These are phyloP conservation scores for Hericium alpestre DNA, from an alignment of 768 basidiomycete species.

Conservation along the genomic window DNA sequence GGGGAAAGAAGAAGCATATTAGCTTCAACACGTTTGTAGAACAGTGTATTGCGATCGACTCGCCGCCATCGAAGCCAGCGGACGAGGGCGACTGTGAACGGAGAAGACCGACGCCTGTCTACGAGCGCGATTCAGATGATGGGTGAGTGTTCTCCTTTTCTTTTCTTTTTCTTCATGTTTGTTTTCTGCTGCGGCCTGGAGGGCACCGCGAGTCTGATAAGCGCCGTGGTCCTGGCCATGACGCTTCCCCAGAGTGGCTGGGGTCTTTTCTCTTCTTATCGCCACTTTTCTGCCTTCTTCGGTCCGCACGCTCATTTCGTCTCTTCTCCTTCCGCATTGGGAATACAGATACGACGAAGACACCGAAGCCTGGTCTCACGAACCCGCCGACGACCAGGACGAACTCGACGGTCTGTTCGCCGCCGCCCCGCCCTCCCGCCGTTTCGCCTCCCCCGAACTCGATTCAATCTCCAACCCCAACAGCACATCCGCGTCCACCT, in stretches of 20 bases:
- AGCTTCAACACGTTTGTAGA: constrained; percentile 97
- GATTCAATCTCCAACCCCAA: constrained; percentile 13
- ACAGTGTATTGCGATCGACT: constrained; percentile 87
- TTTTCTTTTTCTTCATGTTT: not conserved
- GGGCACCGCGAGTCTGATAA: no score
- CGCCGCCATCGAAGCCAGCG: constrained; percentile 32
- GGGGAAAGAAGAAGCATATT: constrained; percentile 75
- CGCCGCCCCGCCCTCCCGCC: constrained; percentile 7
- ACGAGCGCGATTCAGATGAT: constrained; percentile 33
- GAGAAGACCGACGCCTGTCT: not conserved
- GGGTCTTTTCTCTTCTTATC: no score
- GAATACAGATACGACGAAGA: constrained; percentile 55
- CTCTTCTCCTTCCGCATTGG: not conserved
- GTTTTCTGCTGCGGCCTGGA: no score
- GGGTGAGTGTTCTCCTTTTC: constrained; percentile 35
- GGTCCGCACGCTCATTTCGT: not conserved
- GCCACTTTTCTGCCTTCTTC: constrained; percentile 8
- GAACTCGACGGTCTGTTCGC: constrained; percentile 18
- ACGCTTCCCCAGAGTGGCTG: no score
- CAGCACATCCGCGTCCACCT: not conserved
- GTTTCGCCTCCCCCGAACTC: constrained; percentile 14
- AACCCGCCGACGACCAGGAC: constrained; percentile 36
- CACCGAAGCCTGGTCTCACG: constrained; percentile 39
- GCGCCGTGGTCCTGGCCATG: no score
- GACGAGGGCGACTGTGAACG: constrained; percentile 8